Evolutionary conservation across 805 yeast genomes (phyloP).

Genomic region (Kockiozyma suomiensis): DNA sequence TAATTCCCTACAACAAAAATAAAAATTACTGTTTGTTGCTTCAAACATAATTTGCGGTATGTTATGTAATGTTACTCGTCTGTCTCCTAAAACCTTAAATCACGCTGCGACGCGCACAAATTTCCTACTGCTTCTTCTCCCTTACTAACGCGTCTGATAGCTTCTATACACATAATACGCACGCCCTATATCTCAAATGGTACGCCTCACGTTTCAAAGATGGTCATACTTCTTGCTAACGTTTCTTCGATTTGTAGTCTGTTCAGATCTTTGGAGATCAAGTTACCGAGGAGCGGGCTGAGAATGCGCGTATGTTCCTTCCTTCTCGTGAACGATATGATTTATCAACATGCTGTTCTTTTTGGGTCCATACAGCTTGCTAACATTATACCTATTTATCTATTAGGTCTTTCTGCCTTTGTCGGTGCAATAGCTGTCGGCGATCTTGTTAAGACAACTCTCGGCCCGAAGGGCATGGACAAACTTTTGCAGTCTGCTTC

Average conservation of each 20-base stretch:
- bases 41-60: no score
- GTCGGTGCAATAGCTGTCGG: conserved; percentile 99
- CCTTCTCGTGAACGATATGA: not conserved
- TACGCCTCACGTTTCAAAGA: not conserved
- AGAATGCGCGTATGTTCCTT: conserved; percentile 73
- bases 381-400: not conserved
- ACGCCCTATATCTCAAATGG: not conserved
- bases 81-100: not conserved
- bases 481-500: conserved; percentile 86
- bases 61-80: no score
- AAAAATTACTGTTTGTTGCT: no score
- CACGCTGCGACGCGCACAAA: conserved; percentile 15
- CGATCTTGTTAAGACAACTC: conserved; percentile 87
- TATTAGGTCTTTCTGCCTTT: conserved; percentile 72
- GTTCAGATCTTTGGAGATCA: conserved; percentile 96
- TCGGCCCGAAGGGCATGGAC: conserved; percentile 99
- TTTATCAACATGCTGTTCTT: not conserved
- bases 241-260: conserved; percentile 51
- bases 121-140: conserved; percentile 21
- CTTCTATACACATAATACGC: not conserved
- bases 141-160: conserved; percentile 7
- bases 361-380: not conserved
- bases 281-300: conserved; percentile 96
- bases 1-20: no score
- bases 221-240: not conserved